Conservation (phyloP, 2,329 filamentous ascomycete genomes). For the Fusarium sp. region DNA sequence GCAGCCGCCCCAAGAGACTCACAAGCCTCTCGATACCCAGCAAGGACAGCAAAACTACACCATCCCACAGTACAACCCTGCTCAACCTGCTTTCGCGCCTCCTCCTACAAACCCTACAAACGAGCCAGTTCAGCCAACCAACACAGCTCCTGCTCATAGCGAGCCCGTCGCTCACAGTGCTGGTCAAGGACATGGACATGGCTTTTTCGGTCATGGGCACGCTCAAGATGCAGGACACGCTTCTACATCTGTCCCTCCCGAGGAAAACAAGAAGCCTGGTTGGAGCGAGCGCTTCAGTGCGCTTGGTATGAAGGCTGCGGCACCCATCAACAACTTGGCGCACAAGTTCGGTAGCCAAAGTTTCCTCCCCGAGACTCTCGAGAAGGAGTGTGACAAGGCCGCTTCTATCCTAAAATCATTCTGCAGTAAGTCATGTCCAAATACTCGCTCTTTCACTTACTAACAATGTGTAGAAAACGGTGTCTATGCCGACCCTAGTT, state of each 20-base stretch:
- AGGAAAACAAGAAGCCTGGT: conserved; percentile 42
- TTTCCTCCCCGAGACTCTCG: conserved; percentile 86
- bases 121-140: conserved; percentile 11
- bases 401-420: conserved; percentile 86
- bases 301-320: conserved; percentile 63
- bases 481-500: conserved; percentile 58
- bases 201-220: background rate
- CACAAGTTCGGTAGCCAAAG: conserved; percentile 86
- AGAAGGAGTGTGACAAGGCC: conserved; percentile 92
- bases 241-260: conserved; percentile 20
- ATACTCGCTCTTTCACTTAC: background rate
- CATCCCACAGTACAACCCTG: conserved; percentile 50
- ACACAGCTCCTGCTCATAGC: conserved; percentile 3
- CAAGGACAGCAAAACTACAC: conserved; percentile 39
- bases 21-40: conserved; percentile 8
- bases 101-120: conserved; percentile 41
- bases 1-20: conserved; percentile 20
- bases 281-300: conserved; percentile 50
- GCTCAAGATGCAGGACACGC: conserved; percentile 5
- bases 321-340: conserved; percentile 82
- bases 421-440: conserved; percentile 72
- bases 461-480: conserved; percentile 58
- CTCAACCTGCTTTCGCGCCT: conserved; percentile 48
- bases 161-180: background rate
- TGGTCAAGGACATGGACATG: background rate